Evolutionary conservation across 2,329 filamentous ascomycete genomes (phyloP), one percentile per base, ranked within the genome.

Genomic region (Epichloe coenophiala): DNA sequence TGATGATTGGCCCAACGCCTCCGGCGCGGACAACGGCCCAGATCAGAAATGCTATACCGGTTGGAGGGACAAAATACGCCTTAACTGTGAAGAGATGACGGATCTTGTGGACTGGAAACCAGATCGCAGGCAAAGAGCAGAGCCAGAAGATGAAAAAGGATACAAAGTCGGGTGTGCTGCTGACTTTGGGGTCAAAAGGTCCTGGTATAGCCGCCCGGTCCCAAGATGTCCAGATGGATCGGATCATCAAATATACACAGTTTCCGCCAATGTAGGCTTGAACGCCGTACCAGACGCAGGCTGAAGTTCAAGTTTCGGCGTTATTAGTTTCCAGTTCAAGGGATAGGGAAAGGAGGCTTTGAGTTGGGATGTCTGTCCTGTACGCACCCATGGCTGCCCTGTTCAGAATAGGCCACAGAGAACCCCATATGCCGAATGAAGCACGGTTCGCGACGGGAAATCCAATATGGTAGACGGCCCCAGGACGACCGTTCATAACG

Each of bases 31-130:
- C 81, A 27, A 95, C 75, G 2, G 87, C 79, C 90, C 90, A 96
- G 60, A 88, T 84, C 65, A 95, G 86, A 65, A 93, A 93, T 13
- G 86, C 81, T 47, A 95, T 73, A 47, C 86, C 89, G n/a, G 88
- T 88, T 38, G 76, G 75, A 0, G 90, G 90, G 0, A 93, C 89
- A 53, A 94, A 79, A 61, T 81, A 86, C 0, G 90, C 82, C 70
- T 96, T 96, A 61, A 88, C 85, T 0, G 89, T 95, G 69, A 95
- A 95, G 3, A 95, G 72, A 64, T 95, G 89, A 44, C 89, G 81
- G 60, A 95, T 83, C 68, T 91, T 80, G 67, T 95, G 86, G 1
- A 95, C 88, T 0, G 88, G 88, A 57, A 93, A 90, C 83, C 86
- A 95, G 54, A 95, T 83, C 19, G 88, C 88, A 0, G 89, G 88